These are phyloP conservation scores for Boletus fagicola DNA, from an alignment of 768 basidiomycete species.

Conservation along the genomic window DNA sequence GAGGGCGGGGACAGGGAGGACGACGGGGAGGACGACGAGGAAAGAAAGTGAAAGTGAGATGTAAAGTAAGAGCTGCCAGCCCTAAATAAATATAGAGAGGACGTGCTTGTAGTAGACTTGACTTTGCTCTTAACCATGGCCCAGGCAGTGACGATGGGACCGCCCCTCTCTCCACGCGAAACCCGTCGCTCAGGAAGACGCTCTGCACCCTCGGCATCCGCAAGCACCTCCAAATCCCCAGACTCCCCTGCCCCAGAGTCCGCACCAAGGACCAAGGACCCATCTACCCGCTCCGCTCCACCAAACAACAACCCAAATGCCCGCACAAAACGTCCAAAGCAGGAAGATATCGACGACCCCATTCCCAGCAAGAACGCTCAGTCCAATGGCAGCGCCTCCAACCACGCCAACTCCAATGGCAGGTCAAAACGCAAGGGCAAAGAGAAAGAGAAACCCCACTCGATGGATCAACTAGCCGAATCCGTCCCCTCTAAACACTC, in stretches of 20 bases:
- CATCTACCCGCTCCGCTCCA: conserved; percentile 39
- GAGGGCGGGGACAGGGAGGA: background rate
- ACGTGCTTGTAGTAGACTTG: conserved; percentile 2
- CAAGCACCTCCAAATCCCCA: conserved; percentile 70
- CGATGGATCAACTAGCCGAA: conserved; percentile 31
- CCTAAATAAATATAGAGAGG: conserved; percentile 34
- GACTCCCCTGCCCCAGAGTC: conserved; percentile 59
- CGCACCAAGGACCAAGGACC: conserved; percentile 42
- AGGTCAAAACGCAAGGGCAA: conserved; percentile 63
- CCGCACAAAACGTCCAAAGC: conserved; percentile 62
- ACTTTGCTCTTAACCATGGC: conserved; percentile 44
- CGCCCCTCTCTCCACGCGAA: conserved; percentile 73
- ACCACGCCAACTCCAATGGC: conserved; percentile 36
- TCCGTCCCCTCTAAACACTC: conserved; percentile 28
- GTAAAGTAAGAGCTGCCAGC: conserved; percentile 31
- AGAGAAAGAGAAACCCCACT: conserved; percentile 55
- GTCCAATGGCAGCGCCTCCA: conserved; percentile 30
- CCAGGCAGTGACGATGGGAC: conserved; percentile 69
- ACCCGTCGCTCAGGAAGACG: conserved; percentile 76
- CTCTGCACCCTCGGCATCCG: conserved; percentile 62
- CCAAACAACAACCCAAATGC: conserved; percentile 39
- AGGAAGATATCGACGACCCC: conserved; percentile 68
- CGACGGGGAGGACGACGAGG: conserved; percentile 1
- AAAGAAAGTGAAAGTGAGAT: conserved; percentile 1
- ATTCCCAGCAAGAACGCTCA: conserved; percentile 45